Evolutionary conservation across 2,329 filamentous ascomycete species (phyloP).

Genomic region (Rhynchosporium secalis): DNA sequence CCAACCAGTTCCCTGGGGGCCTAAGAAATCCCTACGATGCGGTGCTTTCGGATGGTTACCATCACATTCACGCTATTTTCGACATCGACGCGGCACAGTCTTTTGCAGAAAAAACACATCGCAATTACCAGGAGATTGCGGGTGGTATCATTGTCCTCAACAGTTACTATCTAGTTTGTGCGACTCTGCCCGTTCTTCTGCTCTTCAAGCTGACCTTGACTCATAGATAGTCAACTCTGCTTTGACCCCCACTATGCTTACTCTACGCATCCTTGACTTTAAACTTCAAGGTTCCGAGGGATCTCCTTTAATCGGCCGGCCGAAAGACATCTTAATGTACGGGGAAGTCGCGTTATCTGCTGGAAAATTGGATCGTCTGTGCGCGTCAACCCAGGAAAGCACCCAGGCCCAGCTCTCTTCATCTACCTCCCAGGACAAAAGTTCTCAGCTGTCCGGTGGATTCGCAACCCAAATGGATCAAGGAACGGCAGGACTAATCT

Average conservation of each 20-base stretch:
- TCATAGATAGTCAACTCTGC: neutral
- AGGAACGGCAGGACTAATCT: neutral
- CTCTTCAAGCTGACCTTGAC: neutral
- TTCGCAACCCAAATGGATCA: constrained; percentile 21
- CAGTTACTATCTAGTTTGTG: constrained; percentile 4
- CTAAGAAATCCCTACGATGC: neutral
- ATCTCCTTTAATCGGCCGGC: constrained; percentile 34
- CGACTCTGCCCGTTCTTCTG: neutral
- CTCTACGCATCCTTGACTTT: constrained; percentile 6
- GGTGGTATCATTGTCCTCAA: constrained; percentile 7
- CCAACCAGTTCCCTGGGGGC: neutral
- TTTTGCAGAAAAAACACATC: neutral
- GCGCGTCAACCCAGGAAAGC: neutral
- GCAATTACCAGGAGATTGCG: constrained; percentile 3
- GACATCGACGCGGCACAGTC: neutral
- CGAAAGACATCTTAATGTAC: constrained; percentile 25
- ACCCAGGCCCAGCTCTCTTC: neutral
- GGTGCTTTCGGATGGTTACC: constrained; percentile 4
- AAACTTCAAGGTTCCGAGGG: constrained; percentile 27
- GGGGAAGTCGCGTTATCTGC: neutral
- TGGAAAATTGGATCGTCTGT: neutral
- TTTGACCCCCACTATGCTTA: neutral
- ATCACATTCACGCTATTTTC: constrained; percentile 3
- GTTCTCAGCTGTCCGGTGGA: neutral
- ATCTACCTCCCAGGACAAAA: neutral